Evolutionary conservation across 257 asterid genomes (phyloP), one percentile per base, ranked within the genome.

Genomic region (Penstemon barbatus): DNA sequence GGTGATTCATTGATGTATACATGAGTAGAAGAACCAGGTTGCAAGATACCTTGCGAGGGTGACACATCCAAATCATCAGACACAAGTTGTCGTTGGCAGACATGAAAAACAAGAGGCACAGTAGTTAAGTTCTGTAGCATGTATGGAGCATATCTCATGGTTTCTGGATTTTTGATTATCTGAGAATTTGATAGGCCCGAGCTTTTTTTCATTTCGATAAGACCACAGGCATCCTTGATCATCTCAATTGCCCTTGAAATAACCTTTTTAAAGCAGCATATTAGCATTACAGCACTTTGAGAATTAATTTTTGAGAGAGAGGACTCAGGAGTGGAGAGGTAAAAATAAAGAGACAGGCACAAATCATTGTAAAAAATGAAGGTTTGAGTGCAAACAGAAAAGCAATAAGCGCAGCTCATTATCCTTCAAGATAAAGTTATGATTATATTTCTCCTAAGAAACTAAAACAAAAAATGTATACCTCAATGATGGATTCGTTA

Each of bases 401-500:
- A 69, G 63, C 52, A 49, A 74, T 37, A 66, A 10, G 9, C 2
- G 61, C 42, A 53, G 75, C 57, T 18, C 48, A 49, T 19, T 5
- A 49, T 58, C 64, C 52, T 15, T 48, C 7, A 52, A 50, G 64
- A 55, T 5, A 56, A 55, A 67, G 57, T 57, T 4, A 50, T 53
- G 66, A 56, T 57, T 8, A 50, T 63, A 69, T 25, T 44, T 69
- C 56, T 49, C 66, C 25, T 48, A 56, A 39, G 60, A 46, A 52
- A 60, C 40, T 55, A 25, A 56, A 54, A 7, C 50, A 37, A 33
- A 60, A 60, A 57, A 38, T 65, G 9, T 51, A 45, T 89, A 88
- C 98, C 99, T 93, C 99, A 57, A 90, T 79, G 75, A 87, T 77
- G 68, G 97, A 78, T 76, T 86, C 97, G 10, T 87, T 88, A 58